Percentiles rank a stretch among this genome's conserved stretches.
These are phyloP conservation scores for Parachaetomium inaequale DNA, from an alignment of 495 filamentous ascomycete genomes.

Conservation along the genomic window DNA sequence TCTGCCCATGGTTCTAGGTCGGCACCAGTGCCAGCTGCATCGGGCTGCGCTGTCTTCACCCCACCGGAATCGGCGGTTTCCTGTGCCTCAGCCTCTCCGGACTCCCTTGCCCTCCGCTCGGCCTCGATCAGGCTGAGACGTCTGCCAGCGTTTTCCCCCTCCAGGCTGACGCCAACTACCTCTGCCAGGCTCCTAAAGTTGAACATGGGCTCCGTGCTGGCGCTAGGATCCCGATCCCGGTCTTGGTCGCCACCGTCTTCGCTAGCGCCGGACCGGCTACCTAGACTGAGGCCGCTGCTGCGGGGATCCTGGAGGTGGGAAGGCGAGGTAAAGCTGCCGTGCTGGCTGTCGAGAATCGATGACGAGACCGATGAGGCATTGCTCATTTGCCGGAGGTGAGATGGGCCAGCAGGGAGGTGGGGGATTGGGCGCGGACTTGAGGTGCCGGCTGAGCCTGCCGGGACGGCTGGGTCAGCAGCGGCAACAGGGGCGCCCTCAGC, in stretches of 20 bases:
- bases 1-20: slow-evolving; percentile 10
- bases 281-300: slow-evolving; percentile 42
- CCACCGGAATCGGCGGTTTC: not conserved
- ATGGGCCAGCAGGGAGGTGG: slow-evolving; percentile 50
- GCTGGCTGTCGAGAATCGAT: slow-evolving; percentile 62
- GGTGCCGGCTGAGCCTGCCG: slow-evolving; percentile 12
- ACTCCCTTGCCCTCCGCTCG: slow-evolving; percentile 17
- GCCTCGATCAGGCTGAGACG: slow-evolving; percentile 29
- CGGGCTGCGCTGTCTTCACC: not conserved
- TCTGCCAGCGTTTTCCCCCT: slow-evolving; percentile 36
- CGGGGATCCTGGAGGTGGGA: slow-evolving; percentile 46
- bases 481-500: slow-evolving; percentile 16
- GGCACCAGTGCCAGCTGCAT: slow-evolving; percentile 5
- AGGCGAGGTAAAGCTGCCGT: slow-evolving; percentile 49
- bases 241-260: slow-evolving; percentile 41
- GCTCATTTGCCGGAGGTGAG: slow-evolving; percentile 74
- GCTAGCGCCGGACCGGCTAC: slow-evolving; percentile 35
- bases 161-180: slow-evolving; percentile 64
- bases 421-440: slow-evolving; percentile 36
- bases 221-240: slow-evolving; percentile 45
- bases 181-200: slow-evolving; percentile 86
- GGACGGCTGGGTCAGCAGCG: slow-evolving; percentile 20
- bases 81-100: not conserved
- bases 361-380: slow-evolving; percentile 79
- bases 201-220: slow-evolving; percentile 73